Evolutionary conservation across 2,329 filamentous ascomycete genomes (phyloP), one percentile per base, ranked within the genome.

Genomic region (Pseudogymnoascus sp.): DNA sequence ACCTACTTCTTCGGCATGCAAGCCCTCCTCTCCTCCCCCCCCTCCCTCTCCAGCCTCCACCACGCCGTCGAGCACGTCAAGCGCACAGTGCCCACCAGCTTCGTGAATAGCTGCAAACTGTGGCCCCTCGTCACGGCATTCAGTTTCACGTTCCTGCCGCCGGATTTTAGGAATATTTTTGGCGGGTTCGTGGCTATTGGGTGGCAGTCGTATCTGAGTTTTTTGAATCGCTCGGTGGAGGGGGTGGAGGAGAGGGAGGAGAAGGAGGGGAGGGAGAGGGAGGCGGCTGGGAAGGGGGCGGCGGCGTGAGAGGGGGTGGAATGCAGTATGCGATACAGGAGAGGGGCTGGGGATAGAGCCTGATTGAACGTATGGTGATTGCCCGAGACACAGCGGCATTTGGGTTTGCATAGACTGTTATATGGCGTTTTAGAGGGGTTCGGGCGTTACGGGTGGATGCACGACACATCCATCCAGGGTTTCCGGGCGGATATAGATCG

Each of bases 131-230:
- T 96, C 15, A 96, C 89, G 13, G 91, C 91, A 0, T 87, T 97
- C 72, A 93, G 83, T 74, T 96, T 97, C 71, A 86, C 88, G n/a
- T 95, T 91, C 71, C 79, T 97, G 4, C 85, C 87, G 26, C 79
- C 91, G 59, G 86, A 93, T 71, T 93, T 91, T 75, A 81, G 93
- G 61, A 90, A 86, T 69, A 82, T 96, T 15, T 95, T 96, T 69
- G 85, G 88, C 0, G 91, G 90, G 1, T 77, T 88, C 6, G 83
- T 96, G 67, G 90, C 91, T 1, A 88, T 96, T 61, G 90, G 89
- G 0, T 97, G 93, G 93, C 93, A 96, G 82, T 92, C 91, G 0
- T 97, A 96, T 79, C 72, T 97, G 69, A 90, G 87, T 69, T 89
- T 86, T 75, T 75, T 96, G 71, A 96, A 96, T 71, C 82, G 88